phyloP scores from a whole-genome alignment of 148 eudicot genomes.

The Fagopyrum esculentum region DNA sequence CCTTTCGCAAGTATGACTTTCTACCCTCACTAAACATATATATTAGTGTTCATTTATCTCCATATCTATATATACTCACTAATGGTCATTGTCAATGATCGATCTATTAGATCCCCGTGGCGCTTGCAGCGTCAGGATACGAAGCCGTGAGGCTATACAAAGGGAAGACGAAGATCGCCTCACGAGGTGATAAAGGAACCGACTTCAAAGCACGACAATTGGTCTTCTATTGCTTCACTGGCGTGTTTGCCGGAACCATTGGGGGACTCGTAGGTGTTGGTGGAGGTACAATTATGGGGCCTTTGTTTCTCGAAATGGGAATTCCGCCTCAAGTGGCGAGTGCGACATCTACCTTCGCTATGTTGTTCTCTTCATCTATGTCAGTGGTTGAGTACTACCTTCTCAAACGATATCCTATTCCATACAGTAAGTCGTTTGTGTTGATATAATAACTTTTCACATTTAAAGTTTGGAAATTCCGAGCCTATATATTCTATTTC shows the following conservation, averaged over 20 bases:
- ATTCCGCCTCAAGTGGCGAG: conserved; percentile 50
- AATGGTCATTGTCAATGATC: background rate
- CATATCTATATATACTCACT: background rate
- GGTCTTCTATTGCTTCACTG: conserved; percentile 33
- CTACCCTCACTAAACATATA: background rate
- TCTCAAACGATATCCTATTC: conserved; percentile 62
- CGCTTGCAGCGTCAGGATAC: conserved; percentile 30
- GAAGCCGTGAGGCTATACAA: conserved; percentile 43
- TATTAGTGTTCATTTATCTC: background rate
- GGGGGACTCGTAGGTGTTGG: conserved; percentile 59
- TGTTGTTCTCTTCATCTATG: conserved; percentile 66
- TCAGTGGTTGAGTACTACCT: conserved; percentile 59
- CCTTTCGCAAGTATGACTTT: conserved; percentile 40
- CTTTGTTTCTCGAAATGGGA: conserved; percentile 56
- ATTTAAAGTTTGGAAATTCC: too few species aligned
- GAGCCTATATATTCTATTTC: conserved; percentile 36
- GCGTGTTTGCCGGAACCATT: conserved; percentile 46
- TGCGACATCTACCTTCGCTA: conserved; percentile 61
- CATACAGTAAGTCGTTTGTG: conserved; percentile 34
- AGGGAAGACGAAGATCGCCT: conserved; percentile 42
- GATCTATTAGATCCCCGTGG: conserved; percentile 27
- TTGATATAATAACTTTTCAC: too few species aligned
- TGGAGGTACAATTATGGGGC: conserved; percentile 56
- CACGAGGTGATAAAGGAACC: conserved; percentile 42
- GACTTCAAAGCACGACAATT: conserved; percentile 31